Base-by-base conservation (phyloP, 176 grass and related monocot genomes). In the Carex cristatella region DNA sequence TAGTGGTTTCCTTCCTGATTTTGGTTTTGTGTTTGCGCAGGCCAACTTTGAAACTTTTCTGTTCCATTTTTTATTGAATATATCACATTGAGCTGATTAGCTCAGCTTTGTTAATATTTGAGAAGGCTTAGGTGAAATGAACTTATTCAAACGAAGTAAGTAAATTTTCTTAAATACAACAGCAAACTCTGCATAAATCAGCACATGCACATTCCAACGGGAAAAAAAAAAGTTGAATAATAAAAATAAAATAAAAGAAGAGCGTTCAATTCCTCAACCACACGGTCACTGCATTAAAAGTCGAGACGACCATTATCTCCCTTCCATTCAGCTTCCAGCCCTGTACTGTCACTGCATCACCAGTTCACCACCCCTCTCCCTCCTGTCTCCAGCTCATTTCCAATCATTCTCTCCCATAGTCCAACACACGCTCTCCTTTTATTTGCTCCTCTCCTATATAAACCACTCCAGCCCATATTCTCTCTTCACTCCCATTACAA, bases 301-400 rank as follows among this genome's bases (percentile, higher is more conserved):
- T 57, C 10, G 76, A 33, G 65, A 79, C 44, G 1, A 10, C 15
- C 37, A 3, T 7, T 53, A 44, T 16, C 28, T 57, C 53, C 13
- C 37, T 30, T 65, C 59, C 61, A 30, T 63, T 37, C 57, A 61
- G 61, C 72, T 31, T 49, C 15, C 69, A 73, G 16, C 0, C 18
- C 46, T 10, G 48, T 77, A 56, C 72, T 48, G 49, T 54, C 28
- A 35, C 72, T 76, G 42, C 38, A 48, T 2, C 55, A 42, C 31
- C 79, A 68, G 33, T 33, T 33, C 33, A 35, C 33, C 33, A 42
- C 38, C 49, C 48, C 81, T 30, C 56, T 7, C 35, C 23, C 12
- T 48, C 65, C 91, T 90, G 89, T 90, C 14, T 85, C 94, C 94
- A 93, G 90, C 89, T 89, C 89, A 31, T 38, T 33, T 2, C 81